Conservation (phyloP, 805 yeast genomes). For the Schwanniomyces pseudopolymorphus region DNA sequence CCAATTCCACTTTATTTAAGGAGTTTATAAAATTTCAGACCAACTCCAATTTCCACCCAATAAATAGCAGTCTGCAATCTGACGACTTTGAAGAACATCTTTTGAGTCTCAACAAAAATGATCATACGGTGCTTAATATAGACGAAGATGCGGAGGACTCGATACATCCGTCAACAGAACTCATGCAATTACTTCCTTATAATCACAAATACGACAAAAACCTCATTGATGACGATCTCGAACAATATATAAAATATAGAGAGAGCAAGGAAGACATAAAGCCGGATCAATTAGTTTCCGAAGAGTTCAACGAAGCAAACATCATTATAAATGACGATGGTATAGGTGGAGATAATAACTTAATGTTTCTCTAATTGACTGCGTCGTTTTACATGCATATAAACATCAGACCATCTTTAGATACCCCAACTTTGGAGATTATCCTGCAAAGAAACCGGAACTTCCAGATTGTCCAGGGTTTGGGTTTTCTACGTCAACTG, state of each 20-base stretch:
- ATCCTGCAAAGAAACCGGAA: not conserved
- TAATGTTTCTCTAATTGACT: slow-evolving; percentile 13
- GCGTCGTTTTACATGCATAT: not conserved
- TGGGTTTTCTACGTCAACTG: not conserved
- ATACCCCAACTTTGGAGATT: not conserved
- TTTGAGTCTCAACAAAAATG: slow-evolving; percentile 25
- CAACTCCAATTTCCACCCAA: slow-evolving; percentile 30
- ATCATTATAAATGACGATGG: slow-evolving; percentile 17
- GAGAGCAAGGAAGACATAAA: slow-evolving; percentile 23
- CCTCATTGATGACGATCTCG: slow-evolving; percentile 25
- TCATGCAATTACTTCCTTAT: slow-evolving; percentile 29
- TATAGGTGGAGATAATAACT: slow-evolving; percentile 23
- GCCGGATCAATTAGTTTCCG: slow-evolving; percentile 23
- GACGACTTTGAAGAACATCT: slow-evolving; percentile 16
- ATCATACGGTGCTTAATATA: slow-evolving; percentile 25
- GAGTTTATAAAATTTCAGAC: slow-evolving; percentile 26
- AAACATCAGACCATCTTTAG: too few species aligned
- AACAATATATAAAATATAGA: slow-evolving; percentile 21
- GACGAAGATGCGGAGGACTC: slow-evolving; percentile 17
- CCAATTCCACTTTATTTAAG: slow-evolving; percentile 26
- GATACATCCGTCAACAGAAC: slow-evolving; percentile 19
- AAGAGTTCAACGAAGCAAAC: slow-evolving; percentile 8
- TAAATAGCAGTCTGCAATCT: slow-evolving; percentile 15
- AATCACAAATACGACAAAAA: slow-evolving; percentile 27
- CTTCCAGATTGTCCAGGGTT: too few species aligned